Conservation (phyloP, 202 grass and related monocot species). For the Brachypodium distachyon region DNA sequence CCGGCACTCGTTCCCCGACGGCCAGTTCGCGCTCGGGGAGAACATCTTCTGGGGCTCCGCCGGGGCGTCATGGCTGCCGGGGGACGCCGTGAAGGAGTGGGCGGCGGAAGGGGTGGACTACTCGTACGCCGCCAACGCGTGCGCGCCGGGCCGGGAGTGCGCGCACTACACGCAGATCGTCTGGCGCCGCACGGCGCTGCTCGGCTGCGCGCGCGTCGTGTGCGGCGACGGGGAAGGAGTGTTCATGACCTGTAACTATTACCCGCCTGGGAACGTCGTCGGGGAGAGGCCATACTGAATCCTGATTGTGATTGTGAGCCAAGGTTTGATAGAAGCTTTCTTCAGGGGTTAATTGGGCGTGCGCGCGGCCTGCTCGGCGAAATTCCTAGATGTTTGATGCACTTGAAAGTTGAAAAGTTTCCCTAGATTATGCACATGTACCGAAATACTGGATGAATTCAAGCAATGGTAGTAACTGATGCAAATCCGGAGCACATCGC, state of each 20-base stretch:
- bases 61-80: conserved; percentile 22
- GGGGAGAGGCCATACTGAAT: conserved; percentile 58
- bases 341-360: too few species aligned
- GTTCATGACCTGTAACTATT: conserved; percentile 72
- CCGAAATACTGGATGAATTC: too few species aligned
- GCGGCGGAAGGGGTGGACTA: conserved; percentile 50
- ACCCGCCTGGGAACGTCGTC: conserved; percentile 66
- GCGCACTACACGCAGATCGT: conserved; percentile 86
- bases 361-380: too few species aligned
- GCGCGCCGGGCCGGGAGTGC: conserved; percentile 45
- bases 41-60: conserved; percentile 86
- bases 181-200: conserved; percentile 38
- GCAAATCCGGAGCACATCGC: too few species aligned
- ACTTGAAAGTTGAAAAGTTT: too few species aligned
- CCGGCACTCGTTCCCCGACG: conserved; percentile 54
- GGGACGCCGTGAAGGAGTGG: conserved; percentile 60
- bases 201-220: conserved; percentile 46
- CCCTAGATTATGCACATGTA: too few species aligned
- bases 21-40: conserved; percentile 66
- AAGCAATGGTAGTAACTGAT: too few species aligned
- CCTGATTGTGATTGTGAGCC: too few species aligned
- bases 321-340: too few species aligned
- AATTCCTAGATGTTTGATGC: too few species aligned
- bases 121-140: conserved; percentile 59
- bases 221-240: conserved; percentile 46